Evolutionary conservation across 73 alveolate genomes (phyloP).

Genomic region (Tetrahymena malaccensis): DNA sequence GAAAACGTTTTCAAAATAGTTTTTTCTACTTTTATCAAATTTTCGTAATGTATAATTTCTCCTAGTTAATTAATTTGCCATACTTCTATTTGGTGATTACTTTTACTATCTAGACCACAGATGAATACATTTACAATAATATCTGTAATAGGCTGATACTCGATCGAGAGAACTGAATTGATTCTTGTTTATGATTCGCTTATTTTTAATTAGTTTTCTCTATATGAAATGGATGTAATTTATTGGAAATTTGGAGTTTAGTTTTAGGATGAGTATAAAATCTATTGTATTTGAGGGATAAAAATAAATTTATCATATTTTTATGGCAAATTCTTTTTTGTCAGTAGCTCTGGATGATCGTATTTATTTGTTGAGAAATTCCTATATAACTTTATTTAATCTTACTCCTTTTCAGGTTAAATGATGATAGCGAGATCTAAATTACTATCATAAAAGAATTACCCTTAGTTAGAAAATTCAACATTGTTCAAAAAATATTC

Average conservation of each 20-base stretch:
- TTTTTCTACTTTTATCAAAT: not conserved
- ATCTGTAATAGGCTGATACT: not conserved
- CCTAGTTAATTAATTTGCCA: not conserved
- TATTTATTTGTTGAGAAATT: not conserved
- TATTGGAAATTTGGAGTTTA: not conserved
- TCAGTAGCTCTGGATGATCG: not conserved
- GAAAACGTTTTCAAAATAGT: not conserved
- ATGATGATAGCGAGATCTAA: not conserved
- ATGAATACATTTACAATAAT: not conserved
- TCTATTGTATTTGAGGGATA: not conserved
- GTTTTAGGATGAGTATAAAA: not conserved
- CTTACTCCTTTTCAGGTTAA: not conserved
- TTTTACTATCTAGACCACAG: not conserved
- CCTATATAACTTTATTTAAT: not conserved
- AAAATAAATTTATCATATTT: not conserved
- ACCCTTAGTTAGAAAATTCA: not conserved
- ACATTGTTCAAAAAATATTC: not conserved
- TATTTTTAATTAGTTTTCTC: not conserved
- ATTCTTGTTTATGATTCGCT: not conserved
- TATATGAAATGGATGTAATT: not conserved
- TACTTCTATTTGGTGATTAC: not conserved
- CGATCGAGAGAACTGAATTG: not conserved
- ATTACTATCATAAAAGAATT: not conserved
- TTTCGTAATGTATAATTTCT: not conserved
- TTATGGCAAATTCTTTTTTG: not conserved